Evolutionary conservation across 192 early-diverging fungal genomes (phyloP).

Genomic region (Gonapodya prolifera): DNA sequence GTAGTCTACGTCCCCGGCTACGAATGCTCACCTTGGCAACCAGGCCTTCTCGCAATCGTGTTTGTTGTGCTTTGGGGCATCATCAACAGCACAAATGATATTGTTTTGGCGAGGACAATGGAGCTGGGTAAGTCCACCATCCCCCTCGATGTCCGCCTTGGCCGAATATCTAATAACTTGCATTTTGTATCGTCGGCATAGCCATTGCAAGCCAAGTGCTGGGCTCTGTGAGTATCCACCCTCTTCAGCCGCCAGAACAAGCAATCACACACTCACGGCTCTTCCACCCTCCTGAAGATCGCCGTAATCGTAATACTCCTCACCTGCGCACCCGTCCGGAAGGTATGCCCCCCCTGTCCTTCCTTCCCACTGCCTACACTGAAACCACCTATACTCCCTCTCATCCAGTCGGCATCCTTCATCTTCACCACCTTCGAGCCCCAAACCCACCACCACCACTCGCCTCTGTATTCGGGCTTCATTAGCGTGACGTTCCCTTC

Average conservation of each 20-base stretch:
- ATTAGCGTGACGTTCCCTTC: not conserved
- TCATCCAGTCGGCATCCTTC: not conserved
- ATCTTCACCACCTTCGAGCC: not conserved
- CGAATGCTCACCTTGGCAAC: not conserved
- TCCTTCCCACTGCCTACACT: not conserved
- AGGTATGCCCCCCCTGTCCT: not conserved
- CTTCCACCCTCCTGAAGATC: not conserved
- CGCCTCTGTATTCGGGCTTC: not conserved
- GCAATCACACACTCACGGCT: not conserved
- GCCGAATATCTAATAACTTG: not conserved
- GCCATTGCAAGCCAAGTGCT: not conserved
- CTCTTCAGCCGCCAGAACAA: not conserved
- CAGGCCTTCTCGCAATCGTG: not conserved
- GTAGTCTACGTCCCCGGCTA: not conserved
- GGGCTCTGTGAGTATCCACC: not conserved
- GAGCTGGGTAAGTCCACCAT: not conserved
- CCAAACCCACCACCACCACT: not conserved
- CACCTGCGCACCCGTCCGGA: not conserved
- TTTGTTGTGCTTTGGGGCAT: not conserved
- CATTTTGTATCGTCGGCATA: not conserved
- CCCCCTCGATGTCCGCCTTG: not conserved
- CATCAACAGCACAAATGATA: not conserved
- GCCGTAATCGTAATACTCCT: not conserved
- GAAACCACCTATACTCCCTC: not conserved
- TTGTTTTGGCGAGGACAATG: not conserved